Conservation (phyloP, 2,329 filamentous ascomycete genomes). For the Neonectria hederae region DNA sequence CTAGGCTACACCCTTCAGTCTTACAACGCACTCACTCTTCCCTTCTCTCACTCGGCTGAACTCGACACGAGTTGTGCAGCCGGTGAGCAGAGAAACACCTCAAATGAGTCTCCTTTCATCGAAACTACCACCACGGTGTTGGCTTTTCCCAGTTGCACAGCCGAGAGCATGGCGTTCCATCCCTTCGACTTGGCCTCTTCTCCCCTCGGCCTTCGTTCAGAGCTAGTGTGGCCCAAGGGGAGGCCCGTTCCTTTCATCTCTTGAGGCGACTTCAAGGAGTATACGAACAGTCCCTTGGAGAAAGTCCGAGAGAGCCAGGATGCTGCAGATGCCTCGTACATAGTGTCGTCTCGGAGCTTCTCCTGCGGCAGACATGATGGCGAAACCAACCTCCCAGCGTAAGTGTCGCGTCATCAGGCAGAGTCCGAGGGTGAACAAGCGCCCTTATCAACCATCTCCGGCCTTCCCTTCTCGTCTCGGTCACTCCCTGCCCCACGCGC, state of each 20-base stretch:
- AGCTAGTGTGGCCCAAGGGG: background rate
- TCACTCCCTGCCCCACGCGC: constrained; percentile 14
- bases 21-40: constrained; percentile 1
- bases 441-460: constrained; percentile 24
- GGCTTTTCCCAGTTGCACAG: constrained; percentile 3
- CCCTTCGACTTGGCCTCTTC: background rate
- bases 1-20: background rate
- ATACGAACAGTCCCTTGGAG: background rate
- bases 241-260: constrained; percentile 3
- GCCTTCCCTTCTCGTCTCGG: background rate
- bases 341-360: constrained; percentile 8
- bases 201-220: background rate
- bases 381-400: background rate
- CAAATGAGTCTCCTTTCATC: background rate
- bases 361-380: constrained; percentile 19
- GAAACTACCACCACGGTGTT: constrained; percentile 13
- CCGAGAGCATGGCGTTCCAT: constrained; percentile 5
- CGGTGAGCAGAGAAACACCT: constrained; percentile 5
- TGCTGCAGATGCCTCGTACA: background rate
- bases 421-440: constrained; percentile 10
- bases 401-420: constrained; percentile 20
- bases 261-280: background rate
- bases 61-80: constrained; percentile 20
- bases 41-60: constrained; percentile 1
- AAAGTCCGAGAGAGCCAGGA: background rate